Evolutionary conservation across 1,139 yeast species (phyloP), one percentile per base, ranked within the genome.

Genomic region (Candida sojae): DNA sequence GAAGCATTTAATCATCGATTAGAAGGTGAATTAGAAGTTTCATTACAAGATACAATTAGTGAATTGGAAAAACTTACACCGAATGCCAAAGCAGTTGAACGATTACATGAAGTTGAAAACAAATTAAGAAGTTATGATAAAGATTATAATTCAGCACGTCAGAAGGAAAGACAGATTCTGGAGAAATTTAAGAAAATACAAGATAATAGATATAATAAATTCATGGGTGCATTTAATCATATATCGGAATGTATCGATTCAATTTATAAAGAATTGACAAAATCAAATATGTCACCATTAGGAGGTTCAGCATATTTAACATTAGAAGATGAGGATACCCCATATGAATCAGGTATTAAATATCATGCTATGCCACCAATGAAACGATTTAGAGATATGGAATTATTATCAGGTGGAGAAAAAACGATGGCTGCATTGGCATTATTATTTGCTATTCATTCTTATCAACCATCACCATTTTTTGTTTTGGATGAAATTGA

Each of bases 291-390:
- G 0, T 82, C 89, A 12, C 87, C 92, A 1, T 73, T 86, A 32
- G 98, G 98, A 42, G 99, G 99, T 0, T 87, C 96, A 11, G 99
- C 99, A 0, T 87, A 89, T 52, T 73, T 93, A 53, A 86, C 93
- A 0, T 68, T 91, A 38, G 97, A 90, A 58, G 93, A 90, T 60
- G 95, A 87, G 53, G 97, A 90, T 48, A 96, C 88, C 57, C 97
- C 97, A 5, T 95, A 85, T 59, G 68, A 80, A 39, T 83, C 84
- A 0, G 99, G 98, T 1, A 78, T 91, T 46, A 87, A 84, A 57
- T 95, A 90, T 60, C 96, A 91, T 63, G 97, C 97, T 0, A 92
- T 92, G 87, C 98, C 99, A 1, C 99, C 99, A 9, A 80, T 88
- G 83, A 95, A 93, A 60, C 77, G 97, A 56, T 93, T 91, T 64